Conservation (phyloP, 1,284 basidiomycete species). For the Cryptococcus wingfieldii region DNA sequence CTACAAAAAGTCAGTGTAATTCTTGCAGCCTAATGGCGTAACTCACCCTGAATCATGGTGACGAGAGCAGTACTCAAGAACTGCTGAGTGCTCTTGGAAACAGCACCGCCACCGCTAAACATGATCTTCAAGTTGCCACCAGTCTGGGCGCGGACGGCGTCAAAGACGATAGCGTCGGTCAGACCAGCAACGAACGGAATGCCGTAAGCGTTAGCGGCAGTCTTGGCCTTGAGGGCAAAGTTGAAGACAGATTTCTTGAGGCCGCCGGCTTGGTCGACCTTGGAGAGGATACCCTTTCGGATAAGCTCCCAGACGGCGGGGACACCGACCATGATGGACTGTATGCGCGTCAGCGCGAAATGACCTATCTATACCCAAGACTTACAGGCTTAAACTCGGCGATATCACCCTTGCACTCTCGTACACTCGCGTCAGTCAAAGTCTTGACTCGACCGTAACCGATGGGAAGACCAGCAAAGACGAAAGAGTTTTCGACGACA, state of each 20-base stretch:
- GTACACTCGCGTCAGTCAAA: slow-evolving; percentile 84
- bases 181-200: slow-evolving; percentile 64
- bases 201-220: slow-evolving; percentile 32
- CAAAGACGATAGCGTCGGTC: slow-evolving; percentile 72
- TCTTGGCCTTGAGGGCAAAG: slow-evolving; percentile 44
- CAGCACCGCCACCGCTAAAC: slow-evolving; percentile 76
- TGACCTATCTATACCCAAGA: not conserved
- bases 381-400: slow-evolving; percentile 65
- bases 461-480: slow-evolving; percentile 52
- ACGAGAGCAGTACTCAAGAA: slow-evolving; percentile 79
- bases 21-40: slow-evolving; percentile 8
- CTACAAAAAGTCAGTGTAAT: slow-evolving; percentile 47
- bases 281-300: slow-evolving; percentile 82
- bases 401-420: slow-evolving; percentile 87
- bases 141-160: slow-evolving; percentile 71
- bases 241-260: slow-evolving; percentile 61
- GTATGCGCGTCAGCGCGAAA: not conserved
- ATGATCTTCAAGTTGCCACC: slow-evolving; percentile 77
- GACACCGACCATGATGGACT: slow-evolving; percentile 79
- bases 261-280: slow-evolving; percentile 64
- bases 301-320: slow-evolving; percentile 90
- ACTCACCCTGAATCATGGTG: slow-evolving; percentile 72
- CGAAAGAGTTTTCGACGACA: slow-evolving; percentile 48
- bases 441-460: slow-evolving; percentile 95
- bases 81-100: slow-evolving; percentile 82